phyloP scores from a whole-genome alignment of 2,329 filamentous ascomycete species.

The Penicillium crustosum region DNA sequence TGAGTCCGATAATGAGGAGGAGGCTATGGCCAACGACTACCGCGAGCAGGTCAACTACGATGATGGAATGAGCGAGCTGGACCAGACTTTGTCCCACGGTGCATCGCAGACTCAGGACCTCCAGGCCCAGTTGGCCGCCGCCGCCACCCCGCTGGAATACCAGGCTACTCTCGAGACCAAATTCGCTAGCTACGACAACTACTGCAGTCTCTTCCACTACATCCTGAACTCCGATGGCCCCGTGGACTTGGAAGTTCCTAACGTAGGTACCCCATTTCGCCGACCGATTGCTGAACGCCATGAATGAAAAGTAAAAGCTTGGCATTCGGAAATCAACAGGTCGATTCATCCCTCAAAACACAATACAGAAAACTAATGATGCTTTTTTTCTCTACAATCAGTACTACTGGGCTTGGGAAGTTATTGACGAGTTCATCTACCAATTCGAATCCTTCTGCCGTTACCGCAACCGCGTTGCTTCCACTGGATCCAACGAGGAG shows the following conservation, averaged over 20 bases:
- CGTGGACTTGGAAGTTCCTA: conserved; percentile 93
- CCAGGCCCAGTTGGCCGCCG: conserved; percentile 84
- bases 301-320: conserved; percentile 19
- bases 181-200: conserved; percentile 98
- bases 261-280: conserved; percentile 61
- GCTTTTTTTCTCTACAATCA: conserved; percentile 40
- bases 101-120: conserved; percentile 83
- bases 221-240: conserved; percentile 99
- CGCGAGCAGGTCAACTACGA: conserved; percentile 94
- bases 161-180: conserved; percentile 94
- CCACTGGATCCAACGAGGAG: conserved; percentile 79
- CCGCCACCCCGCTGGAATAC: conserved; percentile 93
- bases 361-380: conserved; percentile 14
- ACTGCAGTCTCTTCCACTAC: conserved; percentile 99
- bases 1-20: conserved; percentile 94
- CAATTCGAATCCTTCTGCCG: conserved; percentile 99
- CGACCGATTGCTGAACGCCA: conserved; percentile 7
- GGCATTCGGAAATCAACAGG: conserved; percentile 9
- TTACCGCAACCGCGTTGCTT: conserved; percentile 88
- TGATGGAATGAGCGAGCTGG: conserved; percentile 78
- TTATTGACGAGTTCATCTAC: conserved; percentile 99
- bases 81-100: conserved; percentile 68
- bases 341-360: neutral
- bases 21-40: conserved; percentile 93
- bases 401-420: conserved; percentile 99